A percentile compares a stretch with the other conserved stretches of the same genome.
Evolutionary conservation across 2,329 filamentous ascomycete genomes (phyloP).

Genomic region (Fusarium protoensiforme): DNA sequence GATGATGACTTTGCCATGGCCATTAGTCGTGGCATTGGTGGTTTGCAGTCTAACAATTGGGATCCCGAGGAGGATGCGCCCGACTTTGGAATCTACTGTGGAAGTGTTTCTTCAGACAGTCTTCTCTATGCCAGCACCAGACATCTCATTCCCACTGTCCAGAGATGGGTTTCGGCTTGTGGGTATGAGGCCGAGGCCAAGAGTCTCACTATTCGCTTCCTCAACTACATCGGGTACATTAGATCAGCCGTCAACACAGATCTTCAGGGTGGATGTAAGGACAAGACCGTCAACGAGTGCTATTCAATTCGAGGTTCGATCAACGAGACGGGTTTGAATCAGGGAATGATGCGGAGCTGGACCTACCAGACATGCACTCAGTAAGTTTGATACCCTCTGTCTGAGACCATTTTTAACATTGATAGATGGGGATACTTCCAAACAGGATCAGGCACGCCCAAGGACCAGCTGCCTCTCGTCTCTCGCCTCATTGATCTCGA

Average conservation of each 20-base stretch:
- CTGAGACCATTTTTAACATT: slow-evolving; percentile 26
- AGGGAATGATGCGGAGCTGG: slow-evolving; percentile 55
- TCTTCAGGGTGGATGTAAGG: slow-evolving; percentile 36
- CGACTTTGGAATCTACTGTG: slow-evolving; percentile 60
- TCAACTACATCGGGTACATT: slow-evolving; percentile 63
- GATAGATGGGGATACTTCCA: slow-evolving; percentile 81
- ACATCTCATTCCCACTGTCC: slow-evolving; percentile 47
- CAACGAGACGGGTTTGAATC: slow-evolving; percentile 35
- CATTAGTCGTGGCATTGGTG: slow-evolving; percentile 54
- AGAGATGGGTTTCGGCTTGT: slow-evolving; percentile 53
- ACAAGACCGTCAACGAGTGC: slow-evolving; percentile 44
- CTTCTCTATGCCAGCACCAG: slow-evolving; percentile 56
- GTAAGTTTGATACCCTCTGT: slow-evolving; percentile 44
- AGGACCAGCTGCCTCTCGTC: slow-evolving; percentile 72
- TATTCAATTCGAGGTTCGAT: slow-evolving; percentile 41
- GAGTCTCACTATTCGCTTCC: slow-evolving; percentile 54
- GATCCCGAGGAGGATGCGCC: slow-evolving; percentile 58
- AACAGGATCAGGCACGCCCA: slow-evolving; percentile 76
- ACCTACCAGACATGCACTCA: slow-evolving; percentile 66
- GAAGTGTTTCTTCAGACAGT: slow-evolving; percentile 54
- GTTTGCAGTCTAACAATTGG: slow-evolving; percentile 64
- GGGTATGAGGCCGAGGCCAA: slow-evolving; percentile 54
- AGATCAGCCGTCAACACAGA: slow-evolving; percentile 48
- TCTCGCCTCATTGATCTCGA: slow-evolving; percentile 76
- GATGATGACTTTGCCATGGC: slow-evolving; percentile 61